Base-by-base conservation (phyloP, 2,329 filamentous ascomycete genomes). In the Aureobasidium subglaciale region DNA sequence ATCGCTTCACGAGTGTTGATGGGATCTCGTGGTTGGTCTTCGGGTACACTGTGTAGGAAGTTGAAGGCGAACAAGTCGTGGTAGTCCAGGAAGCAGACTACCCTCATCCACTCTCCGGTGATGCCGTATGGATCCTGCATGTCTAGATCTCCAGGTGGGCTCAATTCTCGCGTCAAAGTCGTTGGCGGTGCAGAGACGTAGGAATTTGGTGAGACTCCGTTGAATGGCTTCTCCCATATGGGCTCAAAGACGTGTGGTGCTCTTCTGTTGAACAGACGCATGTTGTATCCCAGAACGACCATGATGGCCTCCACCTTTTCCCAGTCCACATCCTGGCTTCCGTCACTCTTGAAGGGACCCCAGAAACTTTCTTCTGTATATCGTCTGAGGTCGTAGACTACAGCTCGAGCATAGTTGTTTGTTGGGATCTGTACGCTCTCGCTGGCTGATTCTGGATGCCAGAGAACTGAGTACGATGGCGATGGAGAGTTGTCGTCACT, bases 261-360 rank as follows among this genome's bases (percentile, higher is more conserved):
- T 11, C 73, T 63, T 46, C 67, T 63, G 22, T 62, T 70, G 60
- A 80, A 78, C 9, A 69, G 65, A 35, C 72, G 68, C 50, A 87
- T 74, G 64, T 89, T 90, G 64, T 79, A 76, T 3, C 79, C 79
- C 3, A 91, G 68, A 2, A 86, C 81, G 3, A 90, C 73, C 75
- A 90, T 81, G 54, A 90, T 80, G 8, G 85, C 83, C 68, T 91
- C 87, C 10, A 90, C 71, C 71, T 87, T 88, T 68, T 91, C 86
- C 88, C 88, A 92, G 68, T 92, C 87, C 0, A 88, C 84, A 5
- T 70, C 68, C 52, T 76, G 77, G 2, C 74, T 77, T 1, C 78
- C 81, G 63, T 90, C 86, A 48, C 80, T 73, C 63, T 78, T 71
- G 63, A 88, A 91, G 0, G 88, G 88, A 0, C 88, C 88, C 87